These are phyloP conservation scores for Penicillium manginii DNA, from an alignment of 495 filamentous ascomycete genomes.

Conservation along the genomic window DNA sequence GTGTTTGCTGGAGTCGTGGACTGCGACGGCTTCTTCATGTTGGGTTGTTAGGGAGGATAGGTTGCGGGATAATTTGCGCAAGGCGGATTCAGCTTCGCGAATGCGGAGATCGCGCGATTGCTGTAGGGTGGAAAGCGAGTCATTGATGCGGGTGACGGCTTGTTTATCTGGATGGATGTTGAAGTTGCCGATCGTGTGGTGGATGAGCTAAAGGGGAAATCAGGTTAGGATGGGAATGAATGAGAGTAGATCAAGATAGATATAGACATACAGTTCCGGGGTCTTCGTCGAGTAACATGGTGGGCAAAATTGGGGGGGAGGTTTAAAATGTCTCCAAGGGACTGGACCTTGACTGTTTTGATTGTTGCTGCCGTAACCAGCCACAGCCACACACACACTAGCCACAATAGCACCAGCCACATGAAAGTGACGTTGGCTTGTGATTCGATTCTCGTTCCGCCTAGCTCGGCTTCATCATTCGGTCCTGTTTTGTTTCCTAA, in stretches of 20 bases:
- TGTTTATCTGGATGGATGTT: slow-evolving; percentile 86
- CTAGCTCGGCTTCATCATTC: slow-evolving; percentile 5
- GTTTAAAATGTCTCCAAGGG: not conserved
- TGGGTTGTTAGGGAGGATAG: slow-evolving; percentile 69
- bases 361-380: slow-evolving; percentile 54
- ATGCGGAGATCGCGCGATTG: slow-evolving; percentile 78
- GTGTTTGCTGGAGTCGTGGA: slow-evolving; percentile 75
- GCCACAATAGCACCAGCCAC: slow-evolving; percentile 54
- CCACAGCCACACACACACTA: slow-evolving; percentile 1
- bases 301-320: slow-evolving; percentile 31
- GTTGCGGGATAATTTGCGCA: slow-evolving; percentile 75
- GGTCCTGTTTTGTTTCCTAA: slow-evolving; percentile 3
- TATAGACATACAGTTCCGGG: slow-evolving; percentile 62
- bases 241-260: slow-evolving; percentile 4
- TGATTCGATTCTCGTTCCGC: slow-evolving; percentile 14
- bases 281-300: slow-evolving; percentile 96
- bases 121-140: slow-evolving; percentile 77
- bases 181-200: slow-evolving; percentile 90
- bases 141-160: slow-evolving; percentile 82
- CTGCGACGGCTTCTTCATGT: slow-evolving; percentile 68
- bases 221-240: slow-evolving; percentile 19
- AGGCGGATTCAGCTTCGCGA: slow-evolving; percentile 67
- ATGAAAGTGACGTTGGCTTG: slow-evolving; percentile 37
- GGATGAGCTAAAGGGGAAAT: slow-evolving; percentile 70
- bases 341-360: slow-evolving; percentile 22